phyloP scores from a whole-genome alignment of 2,329 filamentous ascomycete genomes.

The Claviceps lovelessii region DNA sequence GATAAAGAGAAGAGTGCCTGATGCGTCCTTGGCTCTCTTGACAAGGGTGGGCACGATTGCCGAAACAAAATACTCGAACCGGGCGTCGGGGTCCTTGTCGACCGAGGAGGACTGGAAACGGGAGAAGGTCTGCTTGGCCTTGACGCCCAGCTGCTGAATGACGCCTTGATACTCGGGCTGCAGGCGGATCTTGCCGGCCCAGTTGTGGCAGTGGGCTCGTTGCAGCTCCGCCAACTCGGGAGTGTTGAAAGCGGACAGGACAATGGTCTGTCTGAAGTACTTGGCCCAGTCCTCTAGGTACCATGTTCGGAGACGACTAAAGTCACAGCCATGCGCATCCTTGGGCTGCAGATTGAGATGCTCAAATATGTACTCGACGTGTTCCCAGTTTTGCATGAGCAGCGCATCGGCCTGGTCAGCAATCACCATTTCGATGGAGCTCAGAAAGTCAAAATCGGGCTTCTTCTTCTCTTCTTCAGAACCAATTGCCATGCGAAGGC shows the following conservation, averaged over 20 bases:
- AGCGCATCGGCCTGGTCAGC: constrained; percentile 87
- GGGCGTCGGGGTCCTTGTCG: constrained; percentile 64
- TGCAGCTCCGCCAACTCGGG: constrained; percentile 76
- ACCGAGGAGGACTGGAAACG: constrained; percentile 63
- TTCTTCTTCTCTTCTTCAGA: constrained; percentile 49
- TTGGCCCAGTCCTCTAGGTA: constrained; percentile 80
- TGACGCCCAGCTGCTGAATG: constrained; percentile 58
- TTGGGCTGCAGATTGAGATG: constrained; percentile 84
- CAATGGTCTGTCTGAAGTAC: constrained; percentile 70
- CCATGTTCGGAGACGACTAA: constrained; percentile 77
- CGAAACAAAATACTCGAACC: constrained; percentile 83
- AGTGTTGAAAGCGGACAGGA: constrained; percentile 70
- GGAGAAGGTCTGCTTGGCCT: constrained; percentile 75
- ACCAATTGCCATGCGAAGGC: constrained; percentile 79
- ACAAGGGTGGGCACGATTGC: constrained; percentile 63
- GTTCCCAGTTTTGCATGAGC: constrained; percentile 97
- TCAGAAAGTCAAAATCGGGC: constrained; percentile 78
- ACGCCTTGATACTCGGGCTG: constrained; percentile 54
- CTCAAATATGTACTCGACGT: constrained; percentile 80
- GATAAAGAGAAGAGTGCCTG: constrained; percentile 73
- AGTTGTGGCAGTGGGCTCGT: constrained; percentile 63
- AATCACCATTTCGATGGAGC: constrained; percentile 80
- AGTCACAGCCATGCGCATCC: constrained; percentile 84
- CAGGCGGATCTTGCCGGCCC: constrained; percentile 63
- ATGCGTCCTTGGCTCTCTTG: constrained; percentile 48